phyloP scores from a whole-genome alignment of 352 stramenopile genomes.

The Globisporangium perplexum region DNA sequence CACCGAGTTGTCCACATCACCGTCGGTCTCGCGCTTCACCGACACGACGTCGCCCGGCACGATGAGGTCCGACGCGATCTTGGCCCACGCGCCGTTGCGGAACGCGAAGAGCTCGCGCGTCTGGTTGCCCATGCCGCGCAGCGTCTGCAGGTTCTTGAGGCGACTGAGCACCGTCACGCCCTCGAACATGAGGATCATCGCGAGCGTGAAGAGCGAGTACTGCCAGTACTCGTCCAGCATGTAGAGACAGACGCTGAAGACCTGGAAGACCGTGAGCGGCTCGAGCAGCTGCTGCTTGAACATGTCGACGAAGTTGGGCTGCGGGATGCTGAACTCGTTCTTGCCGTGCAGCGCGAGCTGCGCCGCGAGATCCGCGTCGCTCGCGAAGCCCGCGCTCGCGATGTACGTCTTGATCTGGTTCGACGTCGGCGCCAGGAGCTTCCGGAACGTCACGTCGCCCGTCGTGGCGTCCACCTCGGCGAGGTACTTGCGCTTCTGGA shows the following conservation, averaged over 20 bases:
- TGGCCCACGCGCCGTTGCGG: conserved; percentile 81
- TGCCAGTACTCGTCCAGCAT: conserved; percentile 99
- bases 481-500: conserved; percentile 89
- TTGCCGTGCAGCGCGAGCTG: conserved; percentile 75
- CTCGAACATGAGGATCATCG: conserved; percentile 98
- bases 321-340: conserved; percentile 94
- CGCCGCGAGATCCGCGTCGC: conserved; percentile 29
- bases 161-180: conserved; percentile 93
- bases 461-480: conserved; percentile 48
- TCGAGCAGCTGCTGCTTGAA: conserved; percentile 97
- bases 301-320: conserved; percentile 94
- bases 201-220: conserved; percentile 98
- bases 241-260: conserved; percentile 98
- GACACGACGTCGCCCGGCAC: conserved; percentile 93
- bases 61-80: conserved; percentile 79
- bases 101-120: conserved; percentile 88
- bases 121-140: conserved; percentile 92
- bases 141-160: conserved; percentile 92
- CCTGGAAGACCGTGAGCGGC: conserved; percentile 99
- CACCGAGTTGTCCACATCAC: conserved; percentile 79
- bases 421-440: conserved; percentile 65
- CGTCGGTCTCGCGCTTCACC: conserved; percentile 85
- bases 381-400: conserved; percentile 34
- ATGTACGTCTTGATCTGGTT: conserved; percentile 66
- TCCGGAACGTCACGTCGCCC: conserved; percentile 58